Evolutionary conservation across 371 early-diverging fungal genomes (phyloP).

Genomic region (Fennellomyces sp.): DNA sequence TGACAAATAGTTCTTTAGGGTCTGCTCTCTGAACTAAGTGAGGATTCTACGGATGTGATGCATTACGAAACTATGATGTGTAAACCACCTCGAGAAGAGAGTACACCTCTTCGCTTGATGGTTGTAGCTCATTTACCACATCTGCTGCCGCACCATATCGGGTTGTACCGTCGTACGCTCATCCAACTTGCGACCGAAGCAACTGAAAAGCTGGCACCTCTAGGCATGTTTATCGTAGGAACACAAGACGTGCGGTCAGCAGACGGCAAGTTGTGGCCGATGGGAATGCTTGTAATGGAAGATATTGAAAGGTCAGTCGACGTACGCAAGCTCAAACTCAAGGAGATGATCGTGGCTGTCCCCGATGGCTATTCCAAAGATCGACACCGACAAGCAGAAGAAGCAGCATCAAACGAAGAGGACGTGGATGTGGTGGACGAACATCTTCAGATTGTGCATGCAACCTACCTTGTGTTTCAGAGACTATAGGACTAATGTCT

Average conservation of each 20-base stretch:
- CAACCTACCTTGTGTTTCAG: conserved; percentile 50
- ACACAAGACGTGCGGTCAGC: conserved; percentile 71
- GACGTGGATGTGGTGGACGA: conserved; percentile 32
- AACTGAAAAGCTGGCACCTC: conserved; percentile 48
- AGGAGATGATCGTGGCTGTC: conserved; percentile 83
- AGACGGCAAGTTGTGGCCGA: conserved; percentile 69
- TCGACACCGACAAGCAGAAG: conserved; percentile 42
- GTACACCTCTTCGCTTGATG: conserved; percentile 59
- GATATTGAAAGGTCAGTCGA: conserved; percentile 69
- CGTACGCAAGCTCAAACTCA: conserved; percentile 60
- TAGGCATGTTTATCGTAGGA: conserved; percentile 74
- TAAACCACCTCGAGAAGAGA: conserved; percentile 24
- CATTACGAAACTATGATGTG: conserved; percentile 70
- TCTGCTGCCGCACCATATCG: conserved; percentile 46
- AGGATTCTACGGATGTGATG: conserved; percentile 73
- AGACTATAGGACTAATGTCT: conserved; percentile 7
- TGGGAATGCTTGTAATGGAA: conserved; percentile 78
- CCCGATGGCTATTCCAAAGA: conserved; percentile 82
- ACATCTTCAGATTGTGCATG: conserved; percentile 54
- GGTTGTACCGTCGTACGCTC: conserved; percentile 62
- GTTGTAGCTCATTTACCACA: conserved; percentile 65
- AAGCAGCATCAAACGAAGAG: conserved; percentile 23
- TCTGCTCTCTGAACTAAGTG: conserved; percentile 70
- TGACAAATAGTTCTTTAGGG: too few relatives aligned
- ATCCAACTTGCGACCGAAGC: conserved; percentile 65